Percentiles rank a stretch among this genome's conserved stretches.
These are phyloP conservation scores for Pleurotus ostreatus DNA, from an alignment of 768 basidiomycete genomes.

Conservation along the genomic window DNA sequence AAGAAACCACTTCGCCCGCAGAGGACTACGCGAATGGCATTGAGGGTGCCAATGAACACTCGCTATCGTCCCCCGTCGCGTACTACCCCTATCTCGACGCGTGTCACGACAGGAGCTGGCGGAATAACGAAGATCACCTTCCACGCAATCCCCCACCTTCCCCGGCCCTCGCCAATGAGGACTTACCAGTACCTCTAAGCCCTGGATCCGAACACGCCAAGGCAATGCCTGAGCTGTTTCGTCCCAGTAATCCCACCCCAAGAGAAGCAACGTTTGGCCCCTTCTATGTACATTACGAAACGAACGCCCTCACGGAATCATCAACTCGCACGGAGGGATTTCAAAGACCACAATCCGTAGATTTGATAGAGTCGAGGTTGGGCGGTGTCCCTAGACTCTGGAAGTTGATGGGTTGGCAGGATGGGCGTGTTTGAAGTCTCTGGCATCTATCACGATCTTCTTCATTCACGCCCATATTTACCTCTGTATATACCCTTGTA, in stretches of 20 bases:
- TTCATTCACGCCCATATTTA: too few relatives aligned
- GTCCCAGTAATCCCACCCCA: conserved; percentile 2
- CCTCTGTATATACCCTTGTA: too few relatives aligned
- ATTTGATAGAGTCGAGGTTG: neutral
- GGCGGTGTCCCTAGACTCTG: neutral
- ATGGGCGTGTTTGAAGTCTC: neutral
- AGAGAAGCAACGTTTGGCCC: neutral
- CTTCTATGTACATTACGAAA: neutral
- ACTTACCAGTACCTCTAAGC: too few relatives aligned
- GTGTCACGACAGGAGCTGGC: neutral
- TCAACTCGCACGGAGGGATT: neutral
- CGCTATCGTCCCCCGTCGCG: too few relatives aligned
- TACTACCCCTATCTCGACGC: neutral
- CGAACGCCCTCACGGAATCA: neutral
- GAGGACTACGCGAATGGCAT: too few relatives aligned
- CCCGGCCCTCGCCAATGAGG: too few relatives aligned
- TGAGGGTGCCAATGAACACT: too few relatives aligned
- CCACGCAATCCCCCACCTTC: neutral
- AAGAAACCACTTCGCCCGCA: too few relatives aligned
- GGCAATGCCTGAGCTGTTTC: neutral
- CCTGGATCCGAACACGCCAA: too few relatives aligned
- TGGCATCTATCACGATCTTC: neutral
- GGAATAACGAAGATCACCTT: neutral
- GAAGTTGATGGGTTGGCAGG: conserved; percentile 4
- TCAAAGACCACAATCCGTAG: neutral